These are phyloP conservation scores for Peronosclerospora sorghi DNA, from an alignment of 352 stramenopile genomes.

Conservation along the genomic window DNA sequence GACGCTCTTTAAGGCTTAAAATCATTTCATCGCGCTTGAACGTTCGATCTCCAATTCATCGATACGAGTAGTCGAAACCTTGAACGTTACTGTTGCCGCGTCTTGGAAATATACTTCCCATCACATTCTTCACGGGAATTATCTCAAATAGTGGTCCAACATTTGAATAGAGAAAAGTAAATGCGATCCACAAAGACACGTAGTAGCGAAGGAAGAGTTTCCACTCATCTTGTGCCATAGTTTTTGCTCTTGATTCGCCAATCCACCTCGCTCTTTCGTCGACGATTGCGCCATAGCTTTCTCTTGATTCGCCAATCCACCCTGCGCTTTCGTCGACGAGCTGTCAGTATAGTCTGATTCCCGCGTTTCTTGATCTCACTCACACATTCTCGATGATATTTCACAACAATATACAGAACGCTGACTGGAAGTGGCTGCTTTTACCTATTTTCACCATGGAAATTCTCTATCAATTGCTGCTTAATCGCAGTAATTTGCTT, in stretches of 20 bases:
- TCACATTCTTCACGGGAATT: too few species aligned
- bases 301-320: not conserved
- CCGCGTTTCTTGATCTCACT: conserved; percentile 7
- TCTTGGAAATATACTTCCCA: not conserved
- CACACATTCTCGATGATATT: conserved; percentile 14
- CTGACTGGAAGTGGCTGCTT: not conserved
- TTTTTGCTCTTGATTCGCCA: not conserved
- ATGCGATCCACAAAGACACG: conserved; percentile 18
- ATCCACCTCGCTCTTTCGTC: not conserved
- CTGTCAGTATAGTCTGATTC: not conserved
- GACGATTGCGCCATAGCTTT: not conserved
- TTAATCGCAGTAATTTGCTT: conserved; percentile 8
- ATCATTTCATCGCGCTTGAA: conserved; percentile 16
- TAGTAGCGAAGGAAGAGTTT: conserved; percentile 12
- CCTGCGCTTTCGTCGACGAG: not conserved
- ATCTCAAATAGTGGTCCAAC: not conserved
- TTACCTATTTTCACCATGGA: not conserved
- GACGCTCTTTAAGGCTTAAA: conserved; percentile 10
- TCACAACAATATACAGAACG: conserved; percentile 4
- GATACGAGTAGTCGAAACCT: not conserved
- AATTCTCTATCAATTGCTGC: not conserved
- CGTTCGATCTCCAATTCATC: conserved; percentile 8
- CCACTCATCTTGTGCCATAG: not conserved
- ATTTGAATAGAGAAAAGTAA: conserved; percentile 8
- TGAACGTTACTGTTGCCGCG: too few species aligned